These are phyloP conservation scores for Piper betle DNA, from an alignment of 164 flowering plant genomes.

Conservation along the genomic window DNA sequence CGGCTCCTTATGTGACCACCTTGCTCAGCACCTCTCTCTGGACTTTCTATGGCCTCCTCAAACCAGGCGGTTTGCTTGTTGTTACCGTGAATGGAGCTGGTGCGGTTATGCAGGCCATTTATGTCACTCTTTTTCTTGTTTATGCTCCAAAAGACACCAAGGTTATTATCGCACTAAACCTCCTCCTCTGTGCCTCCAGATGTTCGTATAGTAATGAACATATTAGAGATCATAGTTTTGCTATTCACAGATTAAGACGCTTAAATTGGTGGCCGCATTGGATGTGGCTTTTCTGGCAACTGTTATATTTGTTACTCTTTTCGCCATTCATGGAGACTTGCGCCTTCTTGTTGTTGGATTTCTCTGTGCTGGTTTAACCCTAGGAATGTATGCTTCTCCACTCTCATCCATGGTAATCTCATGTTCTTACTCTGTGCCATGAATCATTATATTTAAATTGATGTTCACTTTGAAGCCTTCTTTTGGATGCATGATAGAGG, in stretches of 20 bases:
- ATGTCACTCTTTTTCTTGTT: conserved; percentile 48
- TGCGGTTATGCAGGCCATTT: conserved; percentile 33
- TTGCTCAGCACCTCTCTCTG: conserved; percentile 56
- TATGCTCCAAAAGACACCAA: conserved; percentile 46
- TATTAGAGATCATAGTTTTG: too few species aligned
- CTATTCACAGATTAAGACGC: conserved; percentile 26
- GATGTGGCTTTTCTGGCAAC: conserved; percentile 35
- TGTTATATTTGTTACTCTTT: conserved; percentile 35
- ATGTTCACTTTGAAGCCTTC: neutral
- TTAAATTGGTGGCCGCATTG: conserved; percentile 28
- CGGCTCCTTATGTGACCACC: conserved; percentile 47
- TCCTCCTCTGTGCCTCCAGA: neutral
- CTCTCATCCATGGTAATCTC: conserved; percentile 41
- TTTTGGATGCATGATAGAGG: conserved; percentile 18
- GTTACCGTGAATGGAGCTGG: conserved; percentile 63
- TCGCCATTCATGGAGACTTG: conserved; percentile 25
- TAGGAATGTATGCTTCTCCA: conserved; percentile 72
- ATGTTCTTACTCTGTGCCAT: neutral
- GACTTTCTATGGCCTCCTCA: conserved; percentile 67
- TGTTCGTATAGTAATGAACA: too few species aligned
- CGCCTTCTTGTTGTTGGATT: conserved; percentile 38
- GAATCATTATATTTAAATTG: neutral
- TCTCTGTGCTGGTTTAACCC: conserved; percentile 43
- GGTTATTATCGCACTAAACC: conserved; percentile 18
- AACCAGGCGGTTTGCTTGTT: conserved; percentile 54